phyloP scores from a whole-genome alignment of 352 stramenopile genomes.

The Aphanomyces invadans region DNA sequence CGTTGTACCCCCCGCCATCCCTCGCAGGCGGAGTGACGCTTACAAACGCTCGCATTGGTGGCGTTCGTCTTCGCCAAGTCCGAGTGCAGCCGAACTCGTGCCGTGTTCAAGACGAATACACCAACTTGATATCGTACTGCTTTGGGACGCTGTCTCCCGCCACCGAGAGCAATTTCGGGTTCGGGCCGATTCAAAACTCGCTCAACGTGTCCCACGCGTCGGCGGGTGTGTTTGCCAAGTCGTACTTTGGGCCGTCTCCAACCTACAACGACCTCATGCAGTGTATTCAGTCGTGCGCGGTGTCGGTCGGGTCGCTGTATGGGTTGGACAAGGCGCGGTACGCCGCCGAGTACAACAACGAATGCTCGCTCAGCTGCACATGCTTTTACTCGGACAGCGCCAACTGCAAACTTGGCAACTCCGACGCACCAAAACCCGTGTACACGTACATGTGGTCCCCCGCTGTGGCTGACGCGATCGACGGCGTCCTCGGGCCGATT shows the following conservation, averaged over 20 bases:
- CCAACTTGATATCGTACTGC: constrained; percentile 51
- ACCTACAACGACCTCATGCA: constrained; percentile 44
- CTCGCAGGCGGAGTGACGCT: constrained; percentile 32
- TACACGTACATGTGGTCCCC: constrained; percentile 53
- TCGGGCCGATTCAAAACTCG: constrained; percentile 56
- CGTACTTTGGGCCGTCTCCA: constrained; percentile 45
- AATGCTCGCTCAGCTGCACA: constrained; percentile 51
- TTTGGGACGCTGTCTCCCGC: constrained; percentile 38
- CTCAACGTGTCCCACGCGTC: constrained; percentile 36
- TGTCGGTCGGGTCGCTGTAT: constrained; percentile 40
- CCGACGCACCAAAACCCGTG: constrained; percentile 33
- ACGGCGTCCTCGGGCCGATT: constrained; percentile 25
- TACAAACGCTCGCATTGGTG: constrained; percentile 45
- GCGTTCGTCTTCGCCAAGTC: constrained; percentile 47
- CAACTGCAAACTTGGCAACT: constrained; percentile 39
- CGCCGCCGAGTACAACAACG: constrained; percentile 30
- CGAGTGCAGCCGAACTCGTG: constrained; percentile 50
- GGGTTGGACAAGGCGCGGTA: constrained; percentile 55
- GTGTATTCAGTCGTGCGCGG: constrained; percentile 44
- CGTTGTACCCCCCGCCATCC: constrained; percentile 37
- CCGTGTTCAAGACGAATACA: constrained; percentile 38
- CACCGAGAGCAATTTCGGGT: constrained; percentile 38
- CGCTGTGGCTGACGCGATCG: constrained; percentile 21
- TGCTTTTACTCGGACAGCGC: constrained; percentile 59
- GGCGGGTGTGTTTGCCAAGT: constrained; percentile 38